phyloP scores from a whole-genome alignment of 495 filamentous ascomycete species.

The Chaetomium fimeti region DNA sequence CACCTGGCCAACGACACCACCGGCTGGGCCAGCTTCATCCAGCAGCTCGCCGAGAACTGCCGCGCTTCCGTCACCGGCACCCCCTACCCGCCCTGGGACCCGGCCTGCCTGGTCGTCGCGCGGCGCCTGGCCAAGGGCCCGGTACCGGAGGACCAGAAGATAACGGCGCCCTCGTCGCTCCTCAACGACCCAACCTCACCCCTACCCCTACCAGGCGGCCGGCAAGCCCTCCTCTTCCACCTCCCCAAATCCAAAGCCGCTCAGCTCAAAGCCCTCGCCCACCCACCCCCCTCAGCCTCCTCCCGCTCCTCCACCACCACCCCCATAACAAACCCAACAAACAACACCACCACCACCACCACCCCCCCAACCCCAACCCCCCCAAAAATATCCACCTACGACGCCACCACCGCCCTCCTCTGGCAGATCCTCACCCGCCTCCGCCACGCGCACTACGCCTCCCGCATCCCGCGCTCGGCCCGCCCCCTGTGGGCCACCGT shows the following conservation, averaged over 20 bases:
- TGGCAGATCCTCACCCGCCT: neutral
- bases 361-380: neutral
- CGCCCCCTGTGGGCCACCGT: neutral
- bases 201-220: neutral
- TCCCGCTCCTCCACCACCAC: neutral
- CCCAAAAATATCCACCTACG: neutral
- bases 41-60: conserved; percentile 7
- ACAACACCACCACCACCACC: neutral
- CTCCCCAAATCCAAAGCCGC: conserved; percentile 6
- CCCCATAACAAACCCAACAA: neutral
- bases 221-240: neutral
- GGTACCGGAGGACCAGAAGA: neutral
- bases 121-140: neutral
- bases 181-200: neutral
- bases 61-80: neutral
- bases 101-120: neutral
- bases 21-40: conserved; percentile 1
- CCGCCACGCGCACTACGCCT: neutral
- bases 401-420: neutral
- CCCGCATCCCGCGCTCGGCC: neutral
- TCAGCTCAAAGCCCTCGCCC: neutral
- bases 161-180: neutral
- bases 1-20: neutral
- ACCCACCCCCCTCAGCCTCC: neutral
- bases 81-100: neutral